phyloP scores from a whole-genome alignment of 2,329 filamentous ascomycete genomes.

The Lasiodiplodia sp. region DNA sequence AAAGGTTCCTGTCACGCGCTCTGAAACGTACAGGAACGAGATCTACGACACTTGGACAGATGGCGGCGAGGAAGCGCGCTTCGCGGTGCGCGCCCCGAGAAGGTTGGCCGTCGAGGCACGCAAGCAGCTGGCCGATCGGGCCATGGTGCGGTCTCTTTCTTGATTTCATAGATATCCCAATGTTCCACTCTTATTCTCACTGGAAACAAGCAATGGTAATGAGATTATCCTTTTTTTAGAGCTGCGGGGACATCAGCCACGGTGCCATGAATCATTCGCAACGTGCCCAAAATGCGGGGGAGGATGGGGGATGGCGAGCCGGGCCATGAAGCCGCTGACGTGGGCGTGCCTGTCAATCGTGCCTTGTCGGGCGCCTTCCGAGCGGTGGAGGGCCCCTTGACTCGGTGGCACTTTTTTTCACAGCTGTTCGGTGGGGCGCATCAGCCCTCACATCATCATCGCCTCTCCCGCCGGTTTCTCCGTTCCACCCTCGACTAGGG shows the following conservation, averaged over 20 bases:
- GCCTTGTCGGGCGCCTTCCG: neutral
- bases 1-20: slow-evolving; percentile 41
- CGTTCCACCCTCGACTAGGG: neutral
- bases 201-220: neutral
- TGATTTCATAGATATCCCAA: slow-evolving; percentile 11
- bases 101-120: slow-evolving; percentile 42
- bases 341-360: slow-evolving; percentile 4
- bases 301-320: neutral
- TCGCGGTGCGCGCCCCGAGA: slow-evolving; percentile 47
- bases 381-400: neutral
- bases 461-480: neutral
- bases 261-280: neutral
- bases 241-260: neutral
- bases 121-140: slow-evolving; percentile 25
- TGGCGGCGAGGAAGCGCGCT: slow-evolving; percentile 39
- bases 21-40: slow-evolving; percentile 42
- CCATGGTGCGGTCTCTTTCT: slow-evolving; percentile 2
- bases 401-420: neutral
- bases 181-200: neutral
- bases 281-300: slow-evolving; percentile 7
- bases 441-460: slow-evolving; percentile 4
- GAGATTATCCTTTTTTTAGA: neutral
- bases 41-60: slow-evolving; percentile 48
- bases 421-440: neutral
- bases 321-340: slow-evolving; percentile 4